These are phyloP conservation scores for Polyplosphaeria fusca DNA, from an alignment of 495 filamentous ascomycete genomes.

Conservation along the genomic window DNA sequence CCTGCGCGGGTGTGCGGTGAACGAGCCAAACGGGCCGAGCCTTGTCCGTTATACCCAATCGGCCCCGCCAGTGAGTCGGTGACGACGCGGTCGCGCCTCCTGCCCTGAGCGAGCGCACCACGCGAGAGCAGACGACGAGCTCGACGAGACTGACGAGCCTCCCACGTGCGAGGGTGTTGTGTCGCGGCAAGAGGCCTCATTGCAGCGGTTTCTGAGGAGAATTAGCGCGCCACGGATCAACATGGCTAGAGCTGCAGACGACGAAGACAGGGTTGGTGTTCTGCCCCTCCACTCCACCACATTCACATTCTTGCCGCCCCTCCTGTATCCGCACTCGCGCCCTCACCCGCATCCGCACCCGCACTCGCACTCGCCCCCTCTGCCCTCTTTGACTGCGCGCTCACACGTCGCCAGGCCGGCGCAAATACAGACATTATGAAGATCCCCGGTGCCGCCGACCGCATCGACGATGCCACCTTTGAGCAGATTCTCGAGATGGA, in stretches of 20 bases:
- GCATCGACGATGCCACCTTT: slow-evolving; percentile 76
- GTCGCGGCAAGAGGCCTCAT: neutral
- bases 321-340: neutral
- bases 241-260: slow-evolving; percentile 27
- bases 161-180: no score
- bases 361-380: neutral
- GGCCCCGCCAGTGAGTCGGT: neutral
- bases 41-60: slow-evolving; percentile 13
- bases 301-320: neutral
- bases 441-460: slow-evolving; percentile 59
- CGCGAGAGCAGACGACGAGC: neutral
- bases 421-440: slow-evolving; percentile 49
- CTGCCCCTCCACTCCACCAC: slow-evolving; percentile 25
- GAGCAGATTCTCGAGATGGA: slow-evolving; percentile 97
- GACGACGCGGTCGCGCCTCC: neutral
- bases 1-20: no score
- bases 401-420: slow-evolving; percentile 35
- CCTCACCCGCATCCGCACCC: neutral
- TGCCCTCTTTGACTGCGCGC: neutral
- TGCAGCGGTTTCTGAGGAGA: neutral
- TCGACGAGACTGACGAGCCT: neutral
- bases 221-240: slow-evolving; percentile 11
- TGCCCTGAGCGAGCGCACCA: neutral
- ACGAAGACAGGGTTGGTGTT: slow-evolving; percentile 31
- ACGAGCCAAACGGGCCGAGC: slow-evolving; percentile 18